Conservation (phyloP, 2,329 filamentous ascomycete species). For the Trichoderma simmonsii region DNA sequence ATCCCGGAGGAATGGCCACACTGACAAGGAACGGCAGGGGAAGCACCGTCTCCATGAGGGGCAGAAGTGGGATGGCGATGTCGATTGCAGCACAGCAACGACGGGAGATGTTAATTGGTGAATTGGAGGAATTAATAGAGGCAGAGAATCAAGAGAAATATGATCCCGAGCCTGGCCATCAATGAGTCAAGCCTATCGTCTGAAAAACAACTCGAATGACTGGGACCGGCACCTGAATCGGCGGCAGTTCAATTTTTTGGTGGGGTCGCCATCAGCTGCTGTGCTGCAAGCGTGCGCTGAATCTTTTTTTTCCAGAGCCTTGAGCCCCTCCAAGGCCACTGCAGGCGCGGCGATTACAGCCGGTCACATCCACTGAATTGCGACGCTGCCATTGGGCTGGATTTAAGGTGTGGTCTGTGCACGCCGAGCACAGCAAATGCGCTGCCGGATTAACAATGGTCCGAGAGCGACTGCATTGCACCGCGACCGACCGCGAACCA, state of each 20-base stretch:
- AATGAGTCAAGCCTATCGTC: conserved; percentile 17
- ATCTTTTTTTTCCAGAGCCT: neutral
- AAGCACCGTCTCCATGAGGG: conserved; percentile 60
- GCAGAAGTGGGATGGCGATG: conserved; percentile 5
- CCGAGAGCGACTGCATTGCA: neutral
- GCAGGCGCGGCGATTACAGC: neutral
- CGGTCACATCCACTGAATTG: neutral
- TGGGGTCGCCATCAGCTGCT: conserved; percentile 19
- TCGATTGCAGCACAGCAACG: neutral
- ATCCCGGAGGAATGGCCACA: conserved; percentile 49
- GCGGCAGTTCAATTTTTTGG: conserved; percentile 20
- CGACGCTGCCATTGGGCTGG: neutral
- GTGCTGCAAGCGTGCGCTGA: neutral
- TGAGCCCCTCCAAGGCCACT: neutral
- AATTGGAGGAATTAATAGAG: neutral
- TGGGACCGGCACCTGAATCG: conserved; percentile 16
- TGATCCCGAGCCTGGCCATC: neutral
- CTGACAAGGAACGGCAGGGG: conserved; percentile 62
- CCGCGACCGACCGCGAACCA: conserved; percentile 7
- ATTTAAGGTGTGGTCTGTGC: conserved; percentile 39
- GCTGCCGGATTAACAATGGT: conserved; percentile 26
- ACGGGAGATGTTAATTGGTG: neutral
- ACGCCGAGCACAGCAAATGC: neutral
- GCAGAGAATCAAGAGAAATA: neutral
- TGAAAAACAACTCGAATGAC: conserved; percentile 15